Percentiles rank a stretch among this genome's conserved stretches.
Conservation (phyloP, 2,329 filamentous ascomycete species). For the Epichloe hybrida region DNA sequence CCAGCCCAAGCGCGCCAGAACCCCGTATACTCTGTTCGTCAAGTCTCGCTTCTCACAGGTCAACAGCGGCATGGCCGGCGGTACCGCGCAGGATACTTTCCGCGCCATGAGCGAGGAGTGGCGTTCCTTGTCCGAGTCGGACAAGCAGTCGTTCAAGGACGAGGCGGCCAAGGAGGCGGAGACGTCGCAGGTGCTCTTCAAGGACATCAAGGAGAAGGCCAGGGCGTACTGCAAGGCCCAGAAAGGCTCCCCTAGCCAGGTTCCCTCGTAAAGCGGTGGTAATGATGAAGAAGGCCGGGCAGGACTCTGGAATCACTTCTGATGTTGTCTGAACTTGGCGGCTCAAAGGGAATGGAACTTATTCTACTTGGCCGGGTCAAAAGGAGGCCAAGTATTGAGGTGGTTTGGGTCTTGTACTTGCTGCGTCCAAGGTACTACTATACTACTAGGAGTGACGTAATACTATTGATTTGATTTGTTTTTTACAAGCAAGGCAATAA, state of each 20-base stretch:
- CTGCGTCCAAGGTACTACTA: neutral
- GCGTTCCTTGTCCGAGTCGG: constrained; percentile 26
- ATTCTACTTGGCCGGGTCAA: too few relatives aligned
- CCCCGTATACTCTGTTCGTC: constrained; percentile 24
- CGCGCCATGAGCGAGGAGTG: constrained; percentile 23
- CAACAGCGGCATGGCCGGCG: constrained; percentile 12
- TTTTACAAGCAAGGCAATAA: too few relatives aligned
- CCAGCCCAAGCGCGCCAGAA: constrained; percentile 25
- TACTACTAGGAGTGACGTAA: neutral
- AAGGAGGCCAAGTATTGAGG: neutral
- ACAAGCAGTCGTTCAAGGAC: constrained; percentile 29
- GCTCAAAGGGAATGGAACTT: too few relatives aligned
- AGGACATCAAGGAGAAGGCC: constrained; percentile 17
- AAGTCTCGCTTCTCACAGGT: constrained; percentile 20
- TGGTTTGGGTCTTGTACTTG: neutral
- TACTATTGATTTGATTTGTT: too few relatives aligned
- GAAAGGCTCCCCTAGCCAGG: constrained; percentile 1
- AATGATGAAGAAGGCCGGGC: too few relatives aligned
- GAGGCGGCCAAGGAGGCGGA: constrained; percentile 9
- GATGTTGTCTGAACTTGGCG: too few relatives aligned
- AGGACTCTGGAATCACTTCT: too few relatives aligned
- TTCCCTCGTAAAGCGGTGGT: too few relatives aligned
- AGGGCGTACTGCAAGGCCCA: constrained; percentile 10
- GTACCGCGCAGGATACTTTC: constrained; percentile 9
- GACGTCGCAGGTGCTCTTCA: constrained; percentile 9